Conservation (phyloP, 768 basidiomycete genomes). For the Mycena kentingensis region DNA sequence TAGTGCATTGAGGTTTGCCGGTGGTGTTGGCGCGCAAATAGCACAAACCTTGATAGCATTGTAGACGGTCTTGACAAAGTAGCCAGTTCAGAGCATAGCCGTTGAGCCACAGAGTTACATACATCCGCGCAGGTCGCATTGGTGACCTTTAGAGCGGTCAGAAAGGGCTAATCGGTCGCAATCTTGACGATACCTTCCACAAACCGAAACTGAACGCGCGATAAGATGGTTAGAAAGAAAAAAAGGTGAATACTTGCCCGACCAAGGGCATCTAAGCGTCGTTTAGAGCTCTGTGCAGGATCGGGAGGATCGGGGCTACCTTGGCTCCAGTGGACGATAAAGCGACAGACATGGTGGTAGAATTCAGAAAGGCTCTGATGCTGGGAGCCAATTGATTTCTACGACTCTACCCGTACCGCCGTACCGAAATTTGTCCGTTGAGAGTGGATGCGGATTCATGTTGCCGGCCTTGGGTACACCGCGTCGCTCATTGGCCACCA, state of each 20-base stretch:
- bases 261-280: constrained; percentile 64
- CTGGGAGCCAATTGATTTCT: too few species aligned
- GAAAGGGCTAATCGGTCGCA: too few species aligned
- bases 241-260: constrained; percentile 47
- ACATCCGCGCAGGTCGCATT: constrained; percentile 64
- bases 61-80: constrained; percentile 66
- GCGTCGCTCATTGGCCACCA: constrained; percentile 83
- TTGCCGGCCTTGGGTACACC: constrained; percentile 81
- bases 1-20: too few species aligned
- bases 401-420: neutral
- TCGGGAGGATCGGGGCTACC: constrained; percentile 34
- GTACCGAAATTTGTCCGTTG: neutral
- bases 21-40: too few species aligned
- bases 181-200: constrained; percentile 56
- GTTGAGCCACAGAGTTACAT: constrained; percentile 18
- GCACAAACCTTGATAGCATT: too few species aligned
- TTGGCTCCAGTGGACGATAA: constrained; percentile 64
- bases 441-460: constrained; percentile 72
- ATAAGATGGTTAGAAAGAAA: neutral
- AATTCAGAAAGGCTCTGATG: constrained; percentile 5
- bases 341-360: constrained; percentile 50
- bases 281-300: neutral
- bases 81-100: neutral
- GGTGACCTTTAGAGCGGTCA: too few species aligned
- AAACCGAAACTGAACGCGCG: constrained; percentile 55